These are phyloP conservation scores for Gossypium davidsonii DNA, from an alignment of 441 rosid genomes.

Conservation along the genomic window DNA sequence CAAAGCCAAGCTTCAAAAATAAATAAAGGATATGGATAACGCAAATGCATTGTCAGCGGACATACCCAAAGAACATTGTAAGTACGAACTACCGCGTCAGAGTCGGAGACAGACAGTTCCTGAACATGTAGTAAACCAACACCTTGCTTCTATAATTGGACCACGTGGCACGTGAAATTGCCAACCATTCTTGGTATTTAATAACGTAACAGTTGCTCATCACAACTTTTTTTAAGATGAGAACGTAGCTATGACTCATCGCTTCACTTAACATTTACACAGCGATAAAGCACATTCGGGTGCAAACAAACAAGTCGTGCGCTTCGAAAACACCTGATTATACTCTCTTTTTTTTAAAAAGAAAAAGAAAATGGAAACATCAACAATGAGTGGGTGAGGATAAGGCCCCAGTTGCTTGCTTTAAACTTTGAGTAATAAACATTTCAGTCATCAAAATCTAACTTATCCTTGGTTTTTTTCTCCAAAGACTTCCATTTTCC, in stretches of 20 bases:
- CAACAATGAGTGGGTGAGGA: constrained; percentile 37
- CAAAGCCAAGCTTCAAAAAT: not conserved
- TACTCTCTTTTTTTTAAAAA: not conserved
- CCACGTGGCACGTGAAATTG: not conserved
- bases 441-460: not conserved
- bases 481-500: not conserved
- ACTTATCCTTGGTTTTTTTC: not conserved
- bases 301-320: not conserved
- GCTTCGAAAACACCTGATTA: not conserved
- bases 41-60: not conserved
- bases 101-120: not conserved
- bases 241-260: not conserved
- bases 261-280: not conserved
- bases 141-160: not conserved
- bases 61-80: not conserved
- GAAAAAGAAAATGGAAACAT: not conserved
- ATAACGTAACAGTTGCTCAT: not conserved
- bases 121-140: not conserved
- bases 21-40: not conserved
- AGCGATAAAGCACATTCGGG: not conserved
- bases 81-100: not conserved
- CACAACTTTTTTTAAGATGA: not conserved
- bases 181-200: not conserved
- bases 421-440: constrained; percentile 10
- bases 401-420: constrained; percentile 21